Evolutionary conservation across 2,329 filamentous ascomycete genomes (phyloP).

Genomic region (Rosellinia necatrix): DNA sequence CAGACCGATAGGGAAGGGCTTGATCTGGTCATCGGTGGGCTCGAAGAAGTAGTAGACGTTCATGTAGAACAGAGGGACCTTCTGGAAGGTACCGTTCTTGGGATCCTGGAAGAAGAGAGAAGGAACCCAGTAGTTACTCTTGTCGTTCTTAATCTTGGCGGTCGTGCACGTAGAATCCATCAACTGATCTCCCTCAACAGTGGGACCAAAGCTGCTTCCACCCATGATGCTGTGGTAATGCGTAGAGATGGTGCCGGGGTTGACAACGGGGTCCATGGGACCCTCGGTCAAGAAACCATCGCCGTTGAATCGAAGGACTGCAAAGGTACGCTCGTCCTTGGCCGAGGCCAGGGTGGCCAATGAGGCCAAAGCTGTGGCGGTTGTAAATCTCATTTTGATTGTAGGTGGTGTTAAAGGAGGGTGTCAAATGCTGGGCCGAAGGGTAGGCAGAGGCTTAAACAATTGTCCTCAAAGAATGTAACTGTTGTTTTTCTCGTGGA

Average conservation of each 20-base stretch:
- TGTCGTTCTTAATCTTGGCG: conserved; percentile 69
- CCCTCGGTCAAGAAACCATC: conserved; percentile 64
- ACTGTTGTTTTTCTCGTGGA: conserved; percentile 18
- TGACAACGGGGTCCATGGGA: conserved; percentile 70
- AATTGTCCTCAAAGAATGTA: conserved; percentile 31
- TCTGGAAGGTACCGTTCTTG: conserved; percentile 65
- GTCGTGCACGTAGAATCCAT: conserved; percentile 70
- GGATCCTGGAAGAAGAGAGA: conserved; percentile 70
- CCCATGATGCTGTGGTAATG: conserved; percentile 76
- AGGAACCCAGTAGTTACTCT: conserved; percentile 80
- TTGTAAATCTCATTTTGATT: conserved; percentile 35
- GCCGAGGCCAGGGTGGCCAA: conserved; percentile 47
- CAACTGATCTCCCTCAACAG: conserved; percentile 64
- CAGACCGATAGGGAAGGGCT: conserved; percentile 71
- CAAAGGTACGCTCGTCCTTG: conserved; percentile 59
- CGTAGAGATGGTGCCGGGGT: conserved; percentile 58
- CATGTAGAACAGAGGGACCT: conserved; percentile 73
- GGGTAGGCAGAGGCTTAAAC: conserved; percentile 19
- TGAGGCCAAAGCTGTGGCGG: conserved; percentile 29
- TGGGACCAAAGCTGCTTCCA: conserved; percentile 68
- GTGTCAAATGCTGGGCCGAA: conserved; percentile 15
- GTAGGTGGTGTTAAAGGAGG: neutral
- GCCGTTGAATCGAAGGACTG: conserved; percentile 73
- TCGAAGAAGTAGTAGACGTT: conserved; percentile 79
- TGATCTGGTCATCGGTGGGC: conserved; percentile 65